Base-by-base conservation (phyloP, 805 yeast species). In the Barnettozyma siamensis region DNA sequence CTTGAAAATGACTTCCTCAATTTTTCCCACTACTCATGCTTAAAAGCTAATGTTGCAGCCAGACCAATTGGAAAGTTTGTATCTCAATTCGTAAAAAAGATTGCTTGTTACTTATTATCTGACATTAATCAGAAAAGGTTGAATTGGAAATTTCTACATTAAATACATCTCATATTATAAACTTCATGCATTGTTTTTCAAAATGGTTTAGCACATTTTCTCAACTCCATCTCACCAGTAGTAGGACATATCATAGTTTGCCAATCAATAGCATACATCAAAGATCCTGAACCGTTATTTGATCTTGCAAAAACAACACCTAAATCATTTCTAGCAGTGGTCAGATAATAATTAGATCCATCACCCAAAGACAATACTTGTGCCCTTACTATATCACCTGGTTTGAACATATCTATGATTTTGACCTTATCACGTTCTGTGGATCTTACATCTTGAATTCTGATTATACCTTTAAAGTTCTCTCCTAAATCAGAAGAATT, bases 121-220 rank as follows among this genome's bases (percentile, higher is more conserved):
- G n/a, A n/a, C n/a, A n/a, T n/a, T n/a, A n/a, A n/a, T n/a, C n/a
- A n/a, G n/a, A n/a, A n/a, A n/a, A n/a, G n/a, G n/a, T n/a, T n/a
- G n/a, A n/a, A n/a, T n/a, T n/a, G n/a, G n/a, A n/a, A n/a, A n/a
- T n/a, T n/a, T n/a, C n/a, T n/a, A n/a, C n/a, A n/a, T n/a, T n/a
- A n/a, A n/a, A n/a, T n/a, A n/a, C n/a, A n/a, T n/a, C n/a, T n/a
- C n/a, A n/a, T n/a, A n/a, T n/a, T n/a, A n/a, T n/a, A n/a, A n/a
- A n/a, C n/a, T n/a, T 21, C 24, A 21, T 21, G 24, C 24, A 21
- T 21, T 21, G 9, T 26, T 8, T 26, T 32, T 36, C 50, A 70
- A 51, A 78, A 84, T 11, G 96, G 95, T 59, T 87, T 88, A 3
- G 99, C 99, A 64, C 95, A 87, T 62, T 93, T 93, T 44, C 99